Base-by-base conservation (phyloP, 345 rosid genomes). In the Populus euphratica region DNA sequence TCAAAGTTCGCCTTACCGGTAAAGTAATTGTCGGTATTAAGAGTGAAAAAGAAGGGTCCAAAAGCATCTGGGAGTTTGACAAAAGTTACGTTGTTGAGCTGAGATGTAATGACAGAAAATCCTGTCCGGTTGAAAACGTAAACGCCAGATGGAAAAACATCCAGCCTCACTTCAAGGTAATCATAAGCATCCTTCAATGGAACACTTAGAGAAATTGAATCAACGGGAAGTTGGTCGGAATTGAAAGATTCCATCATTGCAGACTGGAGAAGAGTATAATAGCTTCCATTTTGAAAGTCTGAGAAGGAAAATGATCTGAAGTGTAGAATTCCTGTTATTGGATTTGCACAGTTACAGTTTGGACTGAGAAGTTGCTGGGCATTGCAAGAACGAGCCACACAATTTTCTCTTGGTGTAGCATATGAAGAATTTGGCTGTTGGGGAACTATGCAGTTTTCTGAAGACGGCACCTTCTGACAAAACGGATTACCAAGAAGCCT, bases 291-390 rank as follows among this genome's bases (percentile, higher is more conserved):
- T 38, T 18, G 38, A 8, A 73, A 73, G 63, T 73, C 69, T 16
- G 52, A 41, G 69, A 73, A 73, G 1, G 76, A 61, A n/a, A 13
- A 23, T 21, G 38, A 21, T 39, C 33, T 36, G 69, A 73, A 72
- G 25, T 47, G 29, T 17, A 72, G 29, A 7, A 21, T 49, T 44
- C 77, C 70, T 29, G 62, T 41, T 38, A 23, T 38, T 43, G 77
- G 77, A 74, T 43, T 5, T 44, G 77, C 7, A 44, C 70, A 74
- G 13, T 44, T 44, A 31, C 77, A 74, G 21, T 63, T 74, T 33
- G 77, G 77, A 25, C 77, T 74, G 12, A 10, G 4, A 63, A 27
- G 16, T 63, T 43, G 43, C 1, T 74, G 44, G 5, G 41, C n/a
- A 1, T 1, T 43, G 77, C 77, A 74, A 20, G 18, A 6, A 27